A percentile compares a stretch with the other conserved stretches of the same genome.
Evolutionary conservation across 805 yeast species (phyloP).

Genomic region (Cyberlindnera americana): DNA sequence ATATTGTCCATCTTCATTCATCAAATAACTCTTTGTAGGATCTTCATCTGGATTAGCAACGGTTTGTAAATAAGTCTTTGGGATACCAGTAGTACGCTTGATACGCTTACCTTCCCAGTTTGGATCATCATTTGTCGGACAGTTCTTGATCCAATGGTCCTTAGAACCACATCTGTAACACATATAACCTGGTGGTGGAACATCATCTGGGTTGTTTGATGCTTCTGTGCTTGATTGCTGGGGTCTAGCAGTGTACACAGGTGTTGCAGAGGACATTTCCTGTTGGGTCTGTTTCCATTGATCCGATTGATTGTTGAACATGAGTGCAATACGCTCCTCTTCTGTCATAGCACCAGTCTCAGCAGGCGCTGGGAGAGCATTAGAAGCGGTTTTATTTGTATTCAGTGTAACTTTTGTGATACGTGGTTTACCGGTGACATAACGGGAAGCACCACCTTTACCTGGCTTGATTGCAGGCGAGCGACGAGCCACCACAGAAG

Average conservation of each 20-base stretch:
- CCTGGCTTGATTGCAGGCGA: conserved; percentile 56
- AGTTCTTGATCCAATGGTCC: conserved; percentile 93
- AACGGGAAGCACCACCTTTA: conserved; percentile 58
- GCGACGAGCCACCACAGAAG: conserved; percentile 76
- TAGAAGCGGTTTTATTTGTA: conserved; percentile 6
- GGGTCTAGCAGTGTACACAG: conserved; percentile 54
- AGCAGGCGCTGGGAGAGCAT: background rate
- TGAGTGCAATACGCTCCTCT: conserved; percentile 81
- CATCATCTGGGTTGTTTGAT: conserved; percentile 50
- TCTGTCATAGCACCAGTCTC: conserved; percentile 43
- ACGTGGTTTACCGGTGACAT: conserved; percentile 69
- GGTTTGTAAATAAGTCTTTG: conserved; percentile 84
- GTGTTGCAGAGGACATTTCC: conserved; percentile 79
- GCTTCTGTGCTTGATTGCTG: conserved; percentile 14
- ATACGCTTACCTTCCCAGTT: conserved; percentile 90
- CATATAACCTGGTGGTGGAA: conserved; percentile 93
- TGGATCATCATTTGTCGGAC: conserved; percentile 93
- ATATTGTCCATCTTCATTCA: conserved; percentile 92
- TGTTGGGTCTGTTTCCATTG: conserved; percentile 96
- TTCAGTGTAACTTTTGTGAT: conserved; percentile 33
- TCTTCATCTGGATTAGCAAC: conserved; percentile 76
- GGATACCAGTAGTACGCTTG: conserved; percentile 95
- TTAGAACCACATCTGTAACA: conserved; percentile 96
- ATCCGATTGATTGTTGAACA: conserved; percentile 91
- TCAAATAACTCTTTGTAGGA: conserved; percentile 62